Base-by-base conservation (phyloP, 768 basidiomycete genomes). In the Lactarius sp. region DNA sequence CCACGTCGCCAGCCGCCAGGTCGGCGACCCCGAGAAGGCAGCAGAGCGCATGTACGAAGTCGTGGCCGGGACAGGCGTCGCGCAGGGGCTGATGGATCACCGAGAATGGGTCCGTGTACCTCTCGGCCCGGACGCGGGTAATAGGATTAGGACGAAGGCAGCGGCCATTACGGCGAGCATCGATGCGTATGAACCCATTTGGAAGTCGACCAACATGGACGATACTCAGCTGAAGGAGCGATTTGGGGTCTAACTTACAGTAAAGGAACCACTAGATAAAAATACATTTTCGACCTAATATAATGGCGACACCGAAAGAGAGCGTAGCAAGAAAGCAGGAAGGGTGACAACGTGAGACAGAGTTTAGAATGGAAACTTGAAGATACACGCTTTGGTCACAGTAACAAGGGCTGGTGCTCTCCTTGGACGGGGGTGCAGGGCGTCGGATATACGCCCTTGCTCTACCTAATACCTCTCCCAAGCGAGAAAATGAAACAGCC, bases 1-100 rank as follows among this genome's bases (percentile, higher is more conserved):
- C 33, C 60, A 55, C 27, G 10, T 69, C 31, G 57, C 31, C 37
- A 16, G 18, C 14, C 60, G 65, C n/a, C 65, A 68, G 57, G 64
- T 73, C 50, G 74, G 73, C 18, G 73, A 73, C 59, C 37, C 61
- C 31, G 60, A 54, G 16, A 72, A 70, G 58, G 61, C 67, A 3
- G 65, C 68, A 2, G 65, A 64, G 39, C 55, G 70, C 16, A 50
- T 73, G 41, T 70, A 66, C 55, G 72, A 74, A 39, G 42, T 73
- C 10, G 72, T 73, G 31, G 53, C 57, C 12, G 62, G 68, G 12
- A 66, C 69, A 2, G 69, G 71, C 10, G 44, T 69, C 16, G 63
- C 68, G 20, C 61, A 64, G 58, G 67, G 57, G 0, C 42, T 69
- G 6, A 66, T 62, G 10, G 52, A 50, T n/a, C 44, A 70, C 33